Conservation (phyloP, 1,139 yeast species). For the Geotrichum klebahnii region DNA sequence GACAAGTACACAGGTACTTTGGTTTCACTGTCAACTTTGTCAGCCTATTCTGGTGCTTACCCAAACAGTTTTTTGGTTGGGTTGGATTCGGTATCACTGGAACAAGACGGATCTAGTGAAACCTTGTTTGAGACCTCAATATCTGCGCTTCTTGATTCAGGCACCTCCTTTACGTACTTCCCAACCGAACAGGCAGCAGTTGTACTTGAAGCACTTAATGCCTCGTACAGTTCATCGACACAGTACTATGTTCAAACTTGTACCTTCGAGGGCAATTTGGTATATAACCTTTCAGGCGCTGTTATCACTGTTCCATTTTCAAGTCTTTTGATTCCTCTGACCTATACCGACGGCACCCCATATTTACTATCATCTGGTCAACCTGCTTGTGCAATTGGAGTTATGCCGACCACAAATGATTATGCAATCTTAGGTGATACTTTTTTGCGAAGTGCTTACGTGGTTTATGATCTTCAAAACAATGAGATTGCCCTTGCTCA, state of each 20-base stretch:
- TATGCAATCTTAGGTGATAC: slow-evolving; percentile 59
- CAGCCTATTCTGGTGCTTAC: neutral
- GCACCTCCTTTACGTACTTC: slow-evolving; percentile 18
- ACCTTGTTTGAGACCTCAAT: slow-evolving; percentile 10
- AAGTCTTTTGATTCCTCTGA: slow-evolving; percentile 16
- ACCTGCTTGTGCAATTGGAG: slow-evolving; percentile 23
- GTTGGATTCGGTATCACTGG: neutral
- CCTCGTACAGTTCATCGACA: slow-evolving; percentile 4
- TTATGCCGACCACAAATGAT: slow-evolving; percentile 19
- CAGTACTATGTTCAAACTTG: slow-evolving; percentile 11
- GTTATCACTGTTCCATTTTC: slow-evolving; percentile 39
- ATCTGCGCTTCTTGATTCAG: slow-evolving; percentile 17
- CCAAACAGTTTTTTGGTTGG: slow-evolving; percentile 10
- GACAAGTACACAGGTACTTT: slow-evolving; percentile 47
- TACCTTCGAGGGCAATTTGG: slow-evolving; percentile 24
- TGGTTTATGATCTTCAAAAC: slow-evolving; percentile 45
- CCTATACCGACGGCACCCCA: neutral
- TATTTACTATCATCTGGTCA: neutral
- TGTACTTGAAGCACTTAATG: slow-evolving; percentile 5
- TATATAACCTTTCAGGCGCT: slow-evolving; percentile 44
- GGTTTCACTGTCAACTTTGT: slow-evolving; percentile 21
- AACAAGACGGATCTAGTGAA: neutral
- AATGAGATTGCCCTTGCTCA: slow-evolving; percentile 17
- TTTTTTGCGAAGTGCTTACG: slow-evolving; percentile 67
- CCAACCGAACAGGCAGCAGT: slow-evolving; percentile 12